A percentile compares a stretch with the other conserved stretches of the same genome.
Evolutionary conservation across 148 eudicot genomes (phyloP).

Genomic region (Silene latifolia): DNA sequence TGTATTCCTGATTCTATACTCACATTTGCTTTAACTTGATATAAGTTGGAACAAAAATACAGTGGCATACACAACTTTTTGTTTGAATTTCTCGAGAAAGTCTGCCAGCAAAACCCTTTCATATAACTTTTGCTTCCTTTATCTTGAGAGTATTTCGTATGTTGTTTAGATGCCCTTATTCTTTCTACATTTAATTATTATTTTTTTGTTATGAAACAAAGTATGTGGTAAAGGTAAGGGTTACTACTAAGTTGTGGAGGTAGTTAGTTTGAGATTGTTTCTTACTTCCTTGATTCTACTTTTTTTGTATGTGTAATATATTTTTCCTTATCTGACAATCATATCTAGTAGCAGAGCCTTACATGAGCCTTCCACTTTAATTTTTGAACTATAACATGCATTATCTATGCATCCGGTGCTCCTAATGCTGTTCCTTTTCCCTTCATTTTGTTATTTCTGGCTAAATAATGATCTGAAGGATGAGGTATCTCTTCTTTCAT

Average conservation of each 20-base stretch:
- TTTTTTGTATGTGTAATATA: too few relatives aligned
- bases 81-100: not conserved
- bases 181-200: not conserved
- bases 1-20: constrained; percentile 1
- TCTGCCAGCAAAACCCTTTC: not conserved
- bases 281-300: not conserved
- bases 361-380: not conserved
- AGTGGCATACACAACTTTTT: too few relatives aligned
- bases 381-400: not conserved
- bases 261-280: not conserved
- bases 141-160: not conserved
- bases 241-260: not conserved
- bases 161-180: not conserved
- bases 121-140: not conserved
- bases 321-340: not conserved
- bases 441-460: not conserved
- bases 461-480: not conserved
- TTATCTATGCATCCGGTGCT: not conserved
- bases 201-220: not conserved
- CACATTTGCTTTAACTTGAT: not conserved
- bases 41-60: not conserved
- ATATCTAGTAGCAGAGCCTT: not conserved
- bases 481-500: not conserved
- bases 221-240: not conserved
- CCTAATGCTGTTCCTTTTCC: not conserved